Evolutionary conservation across 495 filamentous ascomycete genomes (phyloP).

Genomic region (Glarea lozoyensis): DNA sequence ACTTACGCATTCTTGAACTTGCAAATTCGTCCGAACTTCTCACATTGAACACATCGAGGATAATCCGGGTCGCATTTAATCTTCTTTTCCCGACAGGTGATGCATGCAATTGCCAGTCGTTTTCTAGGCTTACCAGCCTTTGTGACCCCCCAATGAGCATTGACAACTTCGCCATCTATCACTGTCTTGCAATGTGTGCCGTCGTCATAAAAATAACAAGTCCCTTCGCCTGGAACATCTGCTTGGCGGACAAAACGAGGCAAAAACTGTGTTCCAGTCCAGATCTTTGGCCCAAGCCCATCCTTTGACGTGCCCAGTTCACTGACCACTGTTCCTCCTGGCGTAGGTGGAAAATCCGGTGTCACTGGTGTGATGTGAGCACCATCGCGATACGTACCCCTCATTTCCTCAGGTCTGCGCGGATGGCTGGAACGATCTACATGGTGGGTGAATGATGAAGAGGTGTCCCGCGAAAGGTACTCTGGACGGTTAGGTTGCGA

Average conservation of each 20-base stretch:
- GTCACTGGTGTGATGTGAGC: constrained; percentile 10
- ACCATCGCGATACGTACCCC: constrained; percentile 9
- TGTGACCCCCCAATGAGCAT: constrained; percentile 86
- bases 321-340: constrained; percentile 27
- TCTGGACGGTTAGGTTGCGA: constrained; percentile 15
- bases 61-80: constrained; percentile 89
- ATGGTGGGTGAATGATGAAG: constrained; percentile 20
- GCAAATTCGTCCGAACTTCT: constrained; percentile 79
- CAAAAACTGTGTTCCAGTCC: constrained; percentile 50
- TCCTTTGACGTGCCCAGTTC: constrained; percentile 40
- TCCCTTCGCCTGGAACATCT: constrained; percentile 66
- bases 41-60: constrained; percentile 80
- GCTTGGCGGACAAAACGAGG: constrained; percentile 48
- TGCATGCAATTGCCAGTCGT: constrained; percentile 77
- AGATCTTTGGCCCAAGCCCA: constrained; percentile 49
- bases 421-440: constrained; percentile 5
- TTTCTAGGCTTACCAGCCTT: constrained; percentile 90
- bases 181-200: constrained; percentile 73
- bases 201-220: constrained; percentile 84
- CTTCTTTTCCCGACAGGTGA: constrained; percentile 92
- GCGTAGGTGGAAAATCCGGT: constrained; percentile 29
- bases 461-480: constrained; percentile 18
- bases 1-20: constrained; percentile 84
- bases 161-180: constrained; percentile 79
- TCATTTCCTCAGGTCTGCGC: constrained; percentile 15